Base-by-base conservation (phyloP, 495 filamentous ascomycete species). In the Achaetomiella virescens region DNA sequence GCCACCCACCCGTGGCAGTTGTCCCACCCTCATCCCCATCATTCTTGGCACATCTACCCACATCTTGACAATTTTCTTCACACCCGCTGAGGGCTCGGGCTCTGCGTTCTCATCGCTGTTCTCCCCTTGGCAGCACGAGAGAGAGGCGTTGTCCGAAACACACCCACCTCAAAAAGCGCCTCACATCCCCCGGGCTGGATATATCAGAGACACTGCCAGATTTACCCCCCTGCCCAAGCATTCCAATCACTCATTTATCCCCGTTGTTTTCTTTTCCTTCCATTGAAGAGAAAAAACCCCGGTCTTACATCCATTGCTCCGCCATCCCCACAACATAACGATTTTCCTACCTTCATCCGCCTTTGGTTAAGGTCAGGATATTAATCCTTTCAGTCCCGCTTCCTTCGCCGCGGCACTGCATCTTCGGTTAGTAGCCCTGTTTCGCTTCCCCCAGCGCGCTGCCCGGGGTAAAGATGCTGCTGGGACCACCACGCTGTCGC, bases 31-130 rank as follows among this genome's bases (percentile, higher is more conserved):
- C 44, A 55, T 69, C 67, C 64, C 72, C 57, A 40, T 56, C 55
- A 60, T 70, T 65, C 63, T 65, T 71, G 70, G 68, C 73, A 66
- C 65, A 68, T 67, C 59, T 18, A 48, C 40, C 48, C 72, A 74
- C 70, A 65, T 66, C 67, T 68, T 57, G 59, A 57, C 59, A 68
- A 61, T 57, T 60, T 63, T 66, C 64, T 63, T 63, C 54, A 48
- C 57, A n/a, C 59, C 64, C 60, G 61, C 63, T 54, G 31, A 36
- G 48, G 44, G 42, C 46, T 42, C 50, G 48, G 53, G 57, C 38
- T 57, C 53, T 46, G 37, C 31, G 48, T 45, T 36, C 29, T 27
- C 37, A n/a, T 59, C 67, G 54, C 46, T 58, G 47, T 67, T 60
- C 52, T 33, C 15, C n/a, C 24, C 4, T 46, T 31, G 47, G 47